Conservation (phyloP, 2,329 filamentous ascomycete species). For the Monosporascus sp. region DNA sequence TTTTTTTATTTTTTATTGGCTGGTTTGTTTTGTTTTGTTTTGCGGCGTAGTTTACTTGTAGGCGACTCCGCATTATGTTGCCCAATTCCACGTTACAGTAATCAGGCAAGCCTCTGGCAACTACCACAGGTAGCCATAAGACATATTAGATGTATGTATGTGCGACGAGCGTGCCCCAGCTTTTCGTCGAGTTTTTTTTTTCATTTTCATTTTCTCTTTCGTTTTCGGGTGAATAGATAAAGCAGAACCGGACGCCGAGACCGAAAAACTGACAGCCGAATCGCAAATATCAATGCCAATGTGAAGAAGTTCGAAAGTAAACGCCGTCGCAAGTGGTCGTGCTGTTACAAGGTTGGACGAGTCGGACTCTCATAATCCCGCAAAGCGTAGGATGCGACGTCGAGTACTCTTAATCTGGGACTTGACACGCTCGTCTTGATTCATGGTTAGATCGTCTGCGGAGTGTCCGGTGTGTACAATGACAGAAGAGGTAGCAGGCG, state of each 20-base stretch:
- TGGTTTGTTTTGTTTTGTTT: too few species aligned
- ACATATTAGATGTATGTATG: not conserved
- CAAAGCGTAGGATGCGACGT: conserved; percentile 10
- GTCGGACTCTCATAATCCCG: conserved; percentile 1
- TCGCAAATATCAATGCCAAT: not conserved
- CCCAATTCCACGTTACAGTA: not conserved
- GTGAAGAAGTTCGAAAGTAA: not conserved
- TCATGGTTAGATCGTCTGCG: conserved; percentile 10
- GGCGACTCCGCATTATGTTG: not conserved
- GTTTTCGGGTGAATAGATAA: too few species aligned
- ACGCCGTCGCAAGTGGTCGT: not conserved
- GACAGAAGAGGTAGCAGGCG: conserved; percentile 16
- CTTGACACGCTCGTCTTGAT: not conserved
- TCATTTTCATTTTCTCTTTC: too few species aligned
- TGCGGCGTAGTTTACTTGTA: too few species aligned
- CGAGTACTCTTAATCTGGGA: conserved; percentile 1
- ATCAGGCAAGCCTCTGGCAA: not conserved
- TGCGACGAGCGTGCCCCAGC: too few species aligned
- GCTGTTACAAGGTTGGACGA: not conserved
- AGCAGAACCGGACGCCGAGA: too few species aligned
- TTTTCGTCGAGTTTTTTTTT: too few species aligned
- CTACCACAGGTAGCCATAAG: not conserved
- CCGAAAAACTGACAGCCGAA: not conserved
- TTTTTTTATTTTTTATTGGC: too few species aligned
- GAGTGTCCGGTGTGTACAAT: conserved; percentile 27